phyloP scores from a whole-genome alignment of 2,329 filamentous ascomycete genomes.

The Fusarium lyarnte region DNA sequence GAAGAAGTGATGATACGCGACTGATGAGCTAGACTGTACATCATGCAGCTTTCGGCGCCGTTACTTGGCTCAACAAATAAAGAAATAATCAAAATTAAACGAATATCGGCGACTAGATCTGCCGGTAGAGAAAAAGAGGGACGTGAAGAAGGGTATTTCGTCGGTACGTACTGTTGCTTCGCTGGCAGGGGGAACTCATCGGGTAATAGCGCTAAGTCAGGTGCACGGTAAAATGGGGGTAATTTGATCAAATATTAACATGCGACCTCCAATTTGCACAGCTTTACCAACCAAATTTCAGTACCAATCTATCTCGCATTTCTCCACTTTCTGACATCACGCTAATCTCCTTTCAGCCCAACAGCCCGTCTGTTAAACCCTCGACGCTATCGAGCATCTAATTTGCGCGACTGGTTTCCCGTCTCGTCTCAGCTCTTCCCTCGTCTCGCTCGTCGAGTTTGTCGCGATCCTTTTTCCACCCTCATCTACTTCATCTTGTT shows the following conservation, averaged over 20 bases:
- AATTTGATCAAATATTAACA: slow-evolving; percentile 27
- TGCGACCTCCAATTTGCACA: not conserved
- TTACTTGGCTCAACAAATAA: not conserved
- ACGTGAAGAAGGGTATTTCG: slow-evolving; percentile 5
- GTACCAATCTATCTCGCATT: slow-evolving; percentile 44
- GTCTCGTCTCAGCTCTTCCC: slow-evolving; percentile 41
- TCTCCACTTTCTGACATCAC: slow-evolving; percentile 23
- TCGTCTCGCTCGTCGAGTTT: slow-evolving; percentile 34
- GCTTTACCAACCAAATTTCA: accelerated
- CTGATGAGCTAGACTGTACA: not conserved
- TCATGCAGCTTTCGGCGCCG: not conserved
- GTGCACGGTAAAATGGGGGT: slow-evolving; percentile 37
- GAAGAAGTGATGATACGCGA: slow-evolving; percentile 10
- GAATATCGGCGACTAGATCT: slow-evolving; percentile 10
- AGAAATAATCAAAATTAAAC: not conserved
- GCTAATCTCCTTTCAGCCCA: slow-evolving; percentile 34
- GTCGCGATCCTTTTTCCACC: slow-evolving; percentile 42
- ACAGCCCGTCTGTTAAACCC: slow-evolving; percentile 40
- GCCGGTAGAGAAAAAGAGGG: slow-evolving; percentile 1
- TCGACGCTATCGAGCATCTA: slow-evolving; percentile 45
- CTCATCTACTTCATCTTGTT: slow-evolving; percentile 33
- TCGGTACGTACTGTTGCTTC: slow-evolving; percentile 20
- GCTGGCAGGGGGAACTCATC: slow-evolving; percentile 23
- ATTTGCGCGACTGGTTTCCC: slow-evolving; percentile 45
- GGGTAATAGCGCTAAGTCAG: slow-evolving; percentile 36